Percentiles rank a stretch among this genome's conserved stretches.
Conservation (phyloP, 2,329 filamentous ascomycete genomes). For the Arthrobotrys conoides region DNA sequence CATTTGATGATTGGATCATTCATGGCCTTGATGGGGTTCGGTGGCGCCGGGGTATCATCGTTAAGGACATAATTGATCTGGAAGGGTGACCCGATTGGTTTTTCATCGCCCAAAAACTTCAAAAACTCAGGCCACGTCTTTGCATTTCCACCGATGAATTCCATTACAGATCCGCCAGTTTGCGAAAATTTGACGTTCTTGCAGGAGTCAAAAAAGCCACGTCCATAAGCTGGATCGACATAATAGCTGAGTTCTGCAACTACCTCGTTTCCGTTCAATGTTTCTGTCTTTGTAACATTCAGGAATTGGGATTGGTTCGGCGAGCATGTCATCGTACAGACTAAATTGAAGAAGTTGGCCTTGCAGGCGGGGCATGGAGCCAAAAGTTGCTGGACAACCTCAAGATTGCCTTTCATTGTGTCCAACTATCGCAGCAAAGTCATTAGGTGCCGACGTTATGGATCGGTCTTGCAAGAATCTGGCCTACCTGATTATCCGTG, state of each 20-base stretch:
- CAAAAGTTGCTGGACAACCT: constrained; percentile 88
- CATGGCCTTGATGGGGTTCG: constrained; percentile 79
- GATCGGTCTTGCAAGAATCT: not conserved
- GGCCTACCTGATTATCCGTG: constrained; percentile 80
- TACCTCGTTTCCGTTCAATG: constrained; percentile 72
- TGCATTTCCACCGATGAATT: constrained; percentile 94
- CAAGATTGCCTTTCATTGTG: constrained; percentile 84
- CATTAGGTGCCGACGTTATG: constrained; percentile 25
- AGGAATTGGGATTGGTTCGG: constrained; percentile 95
- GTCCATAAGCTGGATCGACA: constrained; percentile 84
- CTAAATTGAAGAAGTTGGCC: constrained; percentile 97
- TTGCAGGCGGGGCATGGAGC: constrained; percentile 96
- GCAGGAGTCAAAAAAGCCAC: constrained; percentile 94
- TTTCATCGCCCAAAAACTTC: constrained; percentile 93
- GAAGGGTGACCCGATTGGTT: constrained; percentile 91
- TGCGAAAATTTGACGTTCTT: constrained; percentile 99
- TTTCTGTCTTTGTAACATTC: constrained; percentile 84
- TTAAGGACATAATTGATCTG: constrained; percentile 91
- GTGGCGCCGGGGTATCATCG: constrained; percentile 68
- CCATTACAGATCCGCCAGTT: constrained; percentile 92
- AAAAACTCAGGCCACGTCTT: constrained; percentile 89
- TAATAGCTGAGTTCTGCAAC: constrained; percentile 93
- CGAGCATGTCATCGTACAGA: constrained; percentile 98
- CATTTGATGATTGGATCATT: constrained; percentile 84
- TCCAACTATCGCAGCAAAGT: constrained; percentile 73